Evolutionary conservation across 108 stramenopile species (phyloP), one percentile per base, ranked within the genome.

Genomic region (Fragilaria radians): DNA sequence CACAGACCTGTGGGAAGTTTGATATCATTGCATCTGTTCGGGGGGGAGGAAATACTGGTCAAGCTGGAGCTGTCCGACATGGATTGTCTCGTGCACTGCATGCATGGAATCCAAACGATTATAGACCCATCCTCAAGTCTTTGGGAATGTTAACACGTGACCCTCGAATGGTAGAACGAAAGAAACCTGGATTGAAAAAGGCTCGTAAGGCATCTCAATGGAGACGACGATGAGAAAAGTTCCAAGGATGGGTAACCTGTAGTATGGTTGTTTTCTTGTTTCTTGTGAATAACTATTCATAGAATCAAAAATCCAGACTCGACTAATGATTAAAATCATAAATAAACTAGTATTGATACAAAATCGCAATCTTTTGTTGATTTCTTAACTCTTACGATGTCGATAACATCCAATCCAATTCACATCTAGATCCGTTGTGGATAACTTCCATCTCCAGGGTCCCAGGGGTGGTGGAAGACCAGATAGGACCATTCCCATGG

Each of bases 161-260:
- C 79, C 70, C 97, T 26, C 71, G 99, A 21, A 88, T 75, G 79
- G 97, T 98, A 26, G 97, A 99, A 79, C 71, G 94, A 54, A 99
- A 99, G 73, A 98, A 97, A 77, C 67, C 94, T 18, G 99, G 99
- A 28, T 85, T 77, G 46, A 74, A 86, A 56, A 99, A 99, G 79
- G 97, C 99, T 2, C 78, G 99, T 52, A 98, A 97, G 83, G 73
- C 78, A 32, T 87, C 85, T 25, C 96, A 97, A 70, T 99, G 99
- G 99, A 95, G 96, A 47, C 94, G 96, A 73, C 91, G 98, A 57
- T 99, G 83, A n/a, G n/a, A n/a, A n/a, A n/a, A n/a, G n/a, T n/a
- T n/a, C n/a, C n/a, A n/a, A n/a, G n/a, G n/a, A n/a, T n/a, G n/a
- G n/a, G n/a, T n/a, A n/a, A n/a, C n/a, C n/a, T n/a, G n/a, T n/a